phyloP scores from a whole-genome alignment of 805 yeast genomes.

The Hanseniaspora lindneri region DNA sequence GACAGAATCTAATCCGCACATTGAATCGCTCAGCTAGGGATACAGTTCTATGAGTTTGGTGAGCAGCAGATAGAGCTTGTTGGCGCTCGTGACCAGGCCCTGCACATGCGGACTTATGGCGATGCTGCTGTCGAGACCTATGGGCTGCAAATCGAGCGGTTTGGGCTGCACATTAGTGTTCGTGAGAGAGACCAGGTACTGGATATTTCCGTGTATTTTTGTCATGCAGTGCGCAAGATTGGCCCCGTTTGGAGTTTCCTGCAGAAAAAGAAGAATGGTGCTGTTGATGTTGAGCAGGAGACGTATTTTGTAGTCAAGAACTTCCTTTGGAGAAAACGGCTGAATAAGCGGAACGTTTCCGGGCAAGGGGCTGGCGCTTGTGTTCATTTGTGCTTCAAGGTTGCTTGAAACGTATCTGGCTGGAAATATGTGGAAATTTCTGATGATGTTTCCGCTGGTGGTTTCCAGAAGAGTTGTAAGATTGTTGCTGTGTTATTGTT shows the following conservation, averaged over 20 bases:
- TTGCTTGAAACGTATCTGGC: too few species aligned
- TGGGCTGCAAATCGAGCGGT: not conserved
- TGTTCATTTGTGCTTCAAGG: too few species aligned
- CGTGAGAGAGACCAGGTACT: slow-evolving; percentile 1
- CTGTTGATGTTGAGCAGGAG: slow-evolving; percentile 29
- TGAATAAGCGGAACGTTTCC: not conserved
- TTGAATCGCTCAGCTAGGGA: not conserved
- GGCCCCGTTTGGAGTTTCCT: slow-evolving; percentile 21
- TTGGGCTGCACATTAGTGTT: not conserved
- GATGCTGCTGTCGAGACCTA: not conserved
- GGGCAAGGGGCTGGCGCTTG: too few species aligned
- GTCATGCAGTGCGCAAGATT: slow-evolving; percentile 9
- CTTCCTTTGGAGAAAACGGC: slow-evolving; percentile 21
- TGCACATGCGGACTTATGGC: not conserved
- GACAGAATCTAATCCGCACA: not conserved
- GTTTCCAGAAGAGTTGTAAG: too few species aligned
- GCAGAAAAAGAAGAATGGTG: slow-evolving; percentile 23
- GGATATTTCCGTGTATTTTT: slow-evolving; percentile 13
- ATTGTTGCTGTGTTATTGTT: too few species aligned
- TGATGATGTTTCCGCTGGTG: too few species aligned
- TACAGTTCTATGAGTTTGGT: slow-evolving; percentile 3
- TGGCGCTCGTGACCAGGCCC: not conserved
- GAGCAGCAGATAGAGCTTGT: not conserved
- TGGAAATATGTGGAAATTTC: too few species aligned
- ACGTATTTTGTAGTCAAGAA: slow-evolving; percentile 28